Base-by-base conservation (phyloP, 2,329 filamentous ascomycete species). In the Chaetomiaceae sp. region DNA sequence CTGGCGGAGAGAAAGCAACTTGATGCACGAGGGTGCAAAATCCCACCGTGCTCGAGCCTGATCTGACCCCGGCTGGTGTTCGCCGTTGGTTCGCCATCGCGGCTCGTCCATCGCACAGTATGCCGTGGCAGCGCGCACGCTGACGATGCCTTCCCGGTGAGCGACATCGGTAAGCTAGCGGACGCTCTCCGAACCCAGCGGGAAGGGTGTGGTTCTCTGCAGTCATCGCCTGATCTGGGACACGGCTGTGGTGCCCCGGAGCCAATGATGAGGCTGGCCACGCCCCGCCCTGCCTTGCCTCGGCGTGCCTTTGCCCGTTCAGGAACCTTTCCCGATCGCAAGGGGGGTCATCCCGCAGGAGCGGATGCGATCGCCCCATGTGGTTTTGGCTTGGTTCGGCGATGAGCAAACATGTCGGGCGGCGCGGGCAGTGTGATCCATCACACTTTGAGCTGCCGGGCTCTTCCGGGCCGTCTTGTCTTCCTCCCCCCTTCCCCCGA, bases 181-280 rank as follows among this genome's bases (percentile, higher is more conserved):
- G 53, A 38, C 50, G 47, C 51, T 43, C 39, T 53, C 55, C 50
- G 52, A 62, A 59, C 61, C 61, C 61, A 62, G 58, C 47, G 57
- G 58, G 51, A 58, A 57, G 58, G 59, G 62, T 59, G 54, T 59
- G 59, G 59, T 61, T 57, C 51, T 29, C 52, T 57, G 61, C 58
- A 58, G 49, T 53, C 47, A 59, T 63, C 40, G 58, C 61, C 60
- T 61, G 59, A 61, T 61, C 57, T 51, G 23, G 56, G 43, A 52
- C 47, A 47, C 61, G 54, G 56, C 56, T 58, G 55, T 49, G 52
- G 14, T 39, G 43, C 50, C 45, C 56, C 59, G 50, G 31, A 51
- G 48, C 60, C 61, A 63, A 63, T 63, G 52, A 54, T 27, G 40
- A 23, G 33, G 23, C 33, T 19, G 43, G 45, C 36, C 45, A 36